Percentiles rank a stretch among this genome's conserved stretches.
These are phyloP conservation scores for Cystofilobasidium ferigula DNA, from an alignment of 768 basidiomycete species.

Conservation along the genomic window DNA sequence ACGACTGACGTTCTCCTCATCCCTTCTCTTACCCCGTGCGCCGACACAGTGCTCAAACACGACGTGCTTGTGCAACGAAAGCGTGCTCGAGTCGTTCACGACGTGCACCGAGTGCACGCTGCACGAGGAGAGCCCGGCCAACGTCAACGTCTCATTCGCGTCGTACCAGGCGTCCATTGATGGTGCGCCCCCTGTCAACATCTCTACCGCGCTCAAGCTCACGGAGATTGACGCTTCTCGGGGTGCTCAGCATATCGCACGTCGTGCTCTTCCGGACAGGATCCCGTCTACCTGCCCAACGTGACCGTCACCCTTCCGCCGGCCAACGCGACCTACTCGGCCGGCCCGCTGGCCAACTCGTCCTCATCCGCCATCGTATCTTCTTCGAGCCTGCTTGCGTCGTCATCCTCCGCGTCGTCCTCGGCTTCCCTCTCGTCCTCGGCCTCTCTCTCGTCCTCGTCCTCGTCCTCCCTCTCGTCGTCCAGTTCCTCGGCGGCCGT, in stretches of 20 bases:
- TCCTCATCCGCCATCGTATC: background rate
- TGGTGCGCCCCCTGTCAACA: background rate
- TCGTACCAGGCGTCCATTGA: conserved; percentile 23
- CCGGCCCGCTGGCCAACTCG: conserved; percentile 2
- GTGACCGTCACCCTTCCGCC: conserved; percentile 21
- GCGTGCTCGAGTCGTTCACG: conserved; percentile 10
- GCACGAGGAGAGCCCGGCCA: background rate
- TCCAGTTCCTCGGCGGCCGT: background rate
- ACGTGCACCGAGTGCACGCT: conserved; percentile 23
- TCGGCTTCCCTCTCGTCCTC: background rate
- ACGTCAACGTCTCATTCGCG: conserved; percentile 15
- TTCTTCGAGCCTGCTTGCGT: conserved; percentile 2
- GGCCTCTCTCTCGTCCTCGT: background rate
- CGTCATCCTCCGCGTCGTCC: background rate
- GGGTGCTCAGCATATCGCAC: conserved; percentile 13
- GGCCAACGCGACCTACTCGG: conserved; percentile 21
- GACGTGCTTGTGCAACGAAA: conserved; percentile 6
- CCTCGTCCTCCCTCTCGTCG: background rate
- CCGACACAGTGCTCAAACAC: no score
- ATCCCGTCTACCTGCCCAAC: conserved; percentile 15
- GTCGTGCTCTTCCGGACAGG: conserved; percentile 4
- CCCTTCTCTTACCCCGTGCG: background rate
- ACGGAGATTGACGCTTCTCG: background rate
- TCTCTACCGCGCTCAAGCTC: background rate
- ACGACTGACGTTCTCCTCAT: background rate